Base-by-base conservation (phyloP, 352 stramenopile genomes). In the Phytophthora idaei region DNA sequence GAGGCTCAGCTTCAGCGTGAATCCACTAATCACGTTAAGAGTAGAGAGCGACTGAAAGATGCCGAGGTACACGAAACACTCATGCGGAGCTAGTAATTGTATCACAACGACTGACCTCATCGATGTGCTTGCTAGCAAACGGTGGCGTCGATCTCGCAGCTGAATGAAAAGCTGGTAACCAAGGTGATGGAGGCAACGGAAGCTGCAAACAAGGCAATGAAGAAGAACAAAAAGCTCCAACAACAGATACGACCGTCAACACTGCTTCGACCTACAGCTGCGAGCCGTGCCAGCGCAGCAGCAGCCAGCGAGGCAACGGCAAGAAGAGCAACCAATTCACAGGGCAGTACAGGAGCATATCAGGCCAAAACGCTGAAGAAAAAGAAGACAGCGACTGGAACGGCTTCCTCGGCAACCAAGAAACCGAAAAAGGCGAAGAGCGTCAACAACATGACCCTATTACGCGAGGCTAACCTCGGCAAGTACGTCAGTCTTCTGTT, bases 161-260 rank as follows among this genome's bases (percentile, higher is more conserved):
- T 90, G 15, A 90, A 93, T 36, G 83, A 93, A 34, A 90, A 90
- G 42, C 61, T 93, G 14, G 80, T 92, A 2, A 61, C 63, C 3
- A 87, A 89, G 41, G 71, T 91, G 0, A 86, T 83, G 78, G 81
- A 90, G 54, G 73, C 77, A 17, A 90, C 76, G 2, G 80, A 89
- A 46, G 63, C 76, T 47, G 73, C 69, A 5, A 90, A 85, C 45
- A 67, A 85, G 59, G 73, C 72, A 3, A 79, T 69, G 7, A 89
- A 90, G 68, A 82, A 84, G 39, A 80, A 61, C 45, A 86, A 83
- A 29, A 82, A 87, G 50, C 71, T 87, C 3, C 74, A 81, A 44
- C 78, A 81, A 37, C 76, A 79, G 21, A 77, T 84, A 46, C 73
- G 76, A 15, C 66, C 74, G 4, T 89, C 77, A 15, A 87, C 77